phyloP scores from a whole-genome alignment of 352 stramenopile genomes.

The Phytopythium aichiense region DNA sequence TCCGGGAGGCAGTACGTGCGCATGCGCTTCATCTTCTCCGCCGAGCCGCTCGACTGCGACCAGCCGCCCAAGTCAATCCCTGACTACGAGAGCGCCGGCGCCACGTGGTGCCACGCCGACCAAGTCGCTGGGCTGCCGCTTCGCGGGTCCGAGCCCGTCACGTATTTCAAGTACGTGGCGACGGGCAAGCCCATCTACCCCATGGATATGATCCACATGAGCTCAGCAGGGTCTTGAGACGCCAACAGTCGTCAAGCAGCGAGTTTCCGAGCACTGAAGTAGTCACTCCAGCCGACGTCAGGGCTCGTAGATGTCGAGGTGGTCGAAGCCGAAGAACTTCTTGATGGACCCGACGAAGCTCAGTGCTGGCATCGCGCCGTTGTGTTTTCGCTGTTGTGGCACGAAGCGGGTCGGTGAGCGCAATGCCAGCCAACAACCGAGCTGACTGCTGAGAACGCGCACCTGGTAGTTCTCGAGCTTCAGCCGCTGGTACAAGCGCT shows the following conservation, averaged over 20 bases:
- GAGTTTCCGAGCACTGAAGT: neutral
- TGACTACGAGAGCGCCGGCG: slow-evolving; percentile 83
- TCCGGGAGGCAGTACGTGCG: slow-evolving; percentile 67
- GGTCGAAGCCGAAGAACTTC: slow-evolving; percentile 64
- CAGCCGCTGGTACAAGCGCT: slow-evolving; percentile 64
- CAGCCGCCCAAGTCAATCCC: slow-evolving; percentile 83
- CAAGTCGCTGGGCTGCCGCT: slow-evolving; percentile 65
- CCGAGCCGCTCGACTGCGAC: slow-evolving; percentile 69
- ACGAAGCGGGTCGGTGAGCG: neutral
- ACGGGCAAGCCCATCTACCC: slow-evolving; percentile 69
- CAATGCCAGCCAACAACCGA: neutral
- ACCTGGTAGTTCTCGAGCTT: slow-evolving; percentile 70
- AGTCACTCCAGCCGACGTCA: slow-evolving; percentile 16
- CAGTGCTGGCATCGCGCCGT: slow-evolving; percentile 47
- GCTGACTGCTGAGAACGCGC: neutral
- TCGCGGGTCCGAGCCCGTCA: slow-evolving; percentile 64
- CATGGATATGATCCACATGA: slow-evolving; percentile 70
- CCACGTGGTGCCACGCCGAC: slow-evolving; percentile 71
- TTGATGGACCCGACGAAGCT: slow-evolving; percentile 54
- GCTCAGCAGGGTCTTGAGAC: slow-evolving; percentile 28
- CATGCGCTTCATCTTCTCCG: slow-evolving; percentile 86
- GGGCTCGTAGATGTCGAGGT: slow-evolving; percentile 55
- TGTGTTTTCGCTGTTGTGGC: slow-evolving; percentile 53
- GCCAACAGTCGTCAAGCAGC: slow-evolving; percentile 7
- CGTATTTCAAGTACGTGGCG: slow-evolving; percentile 73